Conservation (phyloP, 164 flowering plant genomes). For the Magnolia kwangsiensis region DNA sequence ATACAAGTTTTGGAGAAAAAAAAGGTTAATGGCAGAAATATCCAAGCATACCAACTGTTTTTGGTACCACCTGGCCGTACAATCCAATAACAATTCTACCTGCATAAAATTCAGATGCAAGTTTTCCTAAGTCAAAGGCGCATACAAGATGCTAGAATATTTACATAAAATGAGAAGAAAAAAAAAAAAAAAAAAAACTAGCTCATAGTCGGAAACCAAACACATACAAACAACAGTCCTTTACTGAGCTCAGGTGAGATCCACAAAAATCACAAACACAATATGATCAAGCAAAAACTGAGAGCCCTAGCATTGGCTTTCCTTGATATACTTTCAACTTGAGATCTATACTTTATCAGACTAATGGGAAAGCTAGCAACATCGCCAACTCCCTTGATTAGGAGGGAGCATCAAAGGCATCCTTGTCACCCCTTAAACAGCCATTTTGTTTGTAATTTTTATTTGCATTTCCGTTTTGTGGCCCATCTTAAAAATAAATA, state of each 20-base stretch:
- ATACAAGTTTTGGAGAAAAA: neutral
- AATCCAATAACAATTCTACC: conserved; percentile 94
- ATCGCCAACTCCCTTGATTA: too few relatives aligned
- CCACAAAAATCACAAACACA: neutral
- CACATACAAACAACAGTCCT: neutral
- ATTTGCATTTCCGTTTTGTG: neutral
- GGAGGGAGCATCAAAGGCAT: too few relatives aligned
- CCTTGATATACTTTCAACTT: neutral
- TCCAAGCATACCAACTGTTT: conserved; percentile 77
- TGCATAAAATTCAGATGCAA: conserved; percentile 29
- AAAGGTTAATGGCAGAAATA: conserved; percentile 1
- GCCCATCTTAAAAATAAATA: neutral
- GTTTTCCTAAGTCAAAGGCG: too few relatives aligned
- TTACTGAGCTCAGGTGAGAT: neutral
- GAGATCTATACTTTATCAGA: too few relatives aligned
- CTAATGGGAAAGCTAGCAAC: too few relatives aligned
- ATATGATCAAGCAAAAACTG: neutral
- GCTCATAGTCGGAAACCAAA: neutral
- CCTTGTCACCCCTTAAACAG: neutral
- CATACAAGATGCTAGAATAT: too few relatives aligned
- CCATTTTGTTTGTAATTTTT: neutral
- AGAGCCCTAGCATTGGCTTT: neutral
- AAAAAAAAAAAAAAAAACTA: neutral
- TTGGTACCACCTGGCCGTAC: conserved; percentile 85
- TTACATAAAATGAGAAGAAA: neutral